Evolutionary conservation across 2,329 filamentous ascomycete genomes (phyloP), one percentile per base, ranked within the genome.

Genomic region (Dendrostoma leiphaemia): DNA sequence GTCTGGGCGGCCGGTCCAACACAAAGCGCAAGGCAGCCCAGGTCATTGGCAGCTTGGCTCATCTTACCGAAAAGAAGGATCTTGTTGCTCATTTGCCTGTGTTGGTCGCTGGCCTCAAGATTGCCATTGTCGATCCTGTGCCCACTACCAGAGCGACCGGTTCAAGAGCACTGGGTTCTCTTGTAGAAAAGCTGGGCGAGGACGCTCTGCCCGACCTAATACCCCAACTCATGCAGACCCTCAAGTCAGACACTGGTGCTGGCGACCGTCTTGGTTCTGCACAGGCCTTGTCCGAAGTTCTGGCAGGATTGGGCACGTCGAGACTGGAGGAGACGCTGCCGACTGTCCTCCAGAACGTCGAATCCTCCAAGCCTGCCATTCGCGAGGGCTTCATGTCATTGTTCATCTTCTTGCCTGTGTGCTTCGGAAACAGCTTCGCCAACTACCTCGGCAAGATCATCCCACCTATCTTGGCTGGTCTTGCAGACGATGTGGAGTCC

Each of bases 341-440:
- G 35, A 97, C 93, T 12, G 96, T 99, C 63, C 75, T 99, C 37
- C 93, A 97, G 66, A 99, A 99, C 65, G 93, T 96, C 61, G 86
- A 91, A 62, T 97, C 93, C 64, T 84, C 88, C 62, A 97, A 96
- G 72, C 70, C 94, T 17, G 85, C 91, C 51, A 91, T 99, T 60
- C 86, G 94, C 64, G 94, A 99, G 78, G 94, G 94, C 43, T 99
- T 99, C 77, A 99, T 99, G 94, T 97, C 94, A 7, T 82, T 99
- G 37, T 99, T 99, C 74, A 97, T 99, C 62, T 99, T 97, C 82
- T 84, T 99, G 75, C 94, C 94, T 12, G 94, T 96, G 50, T 99
- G 94, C 74, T 99, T 99, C 65, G 94, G 94, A 65, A 99, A 99
- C 80, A 96, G 92, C 71, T 99, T 99, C 67, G 89, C 94, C 63